Base-by-base conservation (phyloP, 2,329 filamentous ascomycete species). In the Aspergillus luchuensis region DNA sequence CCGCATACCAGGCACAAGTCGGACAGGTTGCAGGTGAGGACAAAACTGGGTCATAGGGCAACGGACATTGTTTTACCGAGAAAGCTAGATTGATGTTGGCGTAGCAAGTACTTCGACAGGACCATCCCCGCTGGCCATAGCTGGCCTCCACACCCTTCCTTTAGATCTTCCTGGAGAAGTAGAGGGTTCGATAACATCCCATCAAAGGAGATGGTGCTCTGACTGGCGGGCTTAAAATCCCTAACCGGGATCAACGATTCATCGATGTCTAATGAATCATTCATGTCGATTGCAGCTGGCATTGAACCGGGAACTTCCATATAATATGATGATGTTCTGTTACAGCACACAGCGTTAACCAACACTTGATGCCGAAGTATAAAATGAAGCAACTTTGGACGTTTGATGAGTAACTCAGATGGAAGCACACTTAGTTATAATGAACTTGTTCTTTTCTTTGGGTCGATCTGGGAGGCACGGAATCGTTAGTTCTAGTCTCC, bases 81-180 rank as follows among this genome's bases (percentile, higher is more conserved):
- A 64, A 96, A 76, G 66, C 85, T 80, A n/a, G 84, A 78, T 63
- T 80, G 81, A 68, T 91, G 90, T 71, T 88, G 88, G 56, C 89
- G 85, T 61, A 98, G 82, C 84, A 98, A 85, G 74, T 98, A 96
- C 76, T 89, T 91, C 19, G 90, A 86, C 56, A 99, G 82, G 15
- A 95, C 86, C 87, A 96, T 90, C 10, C 95, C 95, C 0, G 94
- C 94, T 3, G 93, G 94, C 95, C 95, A 98, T 10, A 96, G 84
- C 77, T 96, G 91, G 2, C 95, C 95, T 52, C 95, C 95, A 76
- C 95, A 98, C 62, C 95, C 95, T 64, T 91, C 87, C 59, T 86
- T 87, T 51, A 97, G 84, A 76, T 98, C 93, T 76, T 97, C 92
- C 70, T 91, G 90, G 15, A 98, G 85, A 62, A 85, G 82, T 63